A percentile compares a stretch with the other conserved stretches of the same genome.
Conservation (phyloP, 139 green algal species). For the Deuterostichococcus epilithicus region DNA sequence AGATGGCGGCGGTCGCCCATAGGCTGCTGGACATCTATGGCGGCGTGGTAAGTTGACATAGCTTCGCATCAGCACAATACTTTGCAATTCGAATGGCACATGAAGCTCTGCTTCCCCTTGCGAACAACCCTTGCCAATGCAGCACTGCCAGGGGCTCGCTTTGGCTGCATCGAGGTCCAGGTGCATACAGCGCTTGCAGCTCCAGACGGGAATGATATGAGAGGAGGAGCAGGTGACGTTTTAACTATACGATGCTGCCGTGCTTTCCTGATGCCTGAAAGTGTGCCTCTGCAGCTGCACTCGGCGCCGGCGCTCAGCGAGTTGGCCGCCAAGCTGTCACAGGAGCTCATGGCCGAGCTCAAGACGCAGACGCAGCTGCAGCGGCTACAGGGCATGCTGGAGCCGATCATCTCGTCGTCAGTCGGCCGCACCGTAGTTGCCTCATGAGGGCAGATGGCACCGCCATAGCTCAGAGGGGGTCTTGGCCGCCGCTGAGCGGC, state of each 20-base stretch:
- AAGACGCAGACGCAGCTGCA: conserved; percentile 42
- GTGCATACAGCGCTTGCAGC: too few relatives aligned
- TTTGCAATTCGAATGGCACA: not conserved
- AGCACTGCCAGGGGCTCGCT: too few relatives aligned
- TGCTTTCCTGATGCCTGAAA: not conserved
- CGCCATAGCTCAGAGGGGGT: not conserved
- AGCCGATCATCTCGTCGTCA: conserved; percentile 53
- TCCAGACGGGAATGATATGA: too few relatives aligned
- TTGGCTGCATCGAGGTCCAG: too few relatives aligned
- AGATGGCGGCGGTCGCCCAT: conserved; percentile 48
- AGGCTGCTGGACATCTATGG: conserved; percentile 68
- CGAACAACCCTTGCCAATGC: too few relatives aligned
- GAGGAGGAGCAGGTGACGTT: too few relatives aligned
- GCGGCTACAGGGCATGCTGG: conserved; percentile 59
- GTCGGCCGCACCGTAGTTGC: not conserved
- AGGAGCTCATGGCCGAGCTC: conserved; percentile 55
- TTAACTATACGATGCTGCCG: not conserved
- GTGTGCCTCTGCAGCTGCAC: not conserved
- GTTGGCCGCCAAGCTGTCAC: conserved; percentile 26
- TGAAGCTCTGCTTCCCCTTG: not conserved
- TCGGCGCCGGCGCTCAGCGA: not conserved
- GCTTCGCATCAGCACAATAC: too few relatives aligned
- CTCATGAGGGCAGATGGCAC: not conserved
- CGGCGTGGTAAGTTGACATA: conserved; percentile 23
- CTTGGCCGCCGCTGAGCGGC: too few relatives aligned